Evolutionary conservation across 257 asterid species (phyloP), one percentile per base, ranked within the genome.

Genomic region (Nicotiana obtusifolia): DNA sequence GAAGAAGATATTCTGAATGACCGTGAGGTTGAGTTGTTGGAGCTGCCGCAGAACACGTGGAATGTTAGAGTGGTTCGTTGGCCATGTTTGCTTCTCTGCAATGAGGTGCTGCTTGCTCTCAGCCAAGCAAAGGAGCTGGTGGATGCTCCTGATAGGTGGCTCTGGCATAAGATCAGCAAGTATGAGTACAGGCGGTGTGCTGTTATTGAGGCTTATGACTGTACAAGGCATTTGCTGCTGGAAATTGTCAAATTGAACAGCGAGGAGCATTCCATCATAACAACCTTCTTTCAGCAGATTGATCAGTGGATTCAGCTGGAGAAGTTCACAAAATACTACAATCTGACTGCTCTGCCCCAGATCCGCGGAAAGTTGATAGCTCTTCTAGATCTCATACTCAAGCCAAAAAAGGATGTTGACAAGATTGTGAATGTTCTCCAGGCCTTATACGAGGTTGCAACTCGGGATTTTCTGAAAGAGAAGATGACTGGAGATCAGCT

Each of bases 101-200:
- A 94, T 80, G 98, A 96, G 87, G 91, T 96, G 76, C 89, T 94
- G 78, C 97, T 96, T 86, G 97, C 93, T 85, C 97, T 96, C 77
- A 94, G 97, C 82, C 99, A 94, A 91, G 99, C 97, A 60, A 89
- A 92, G 85, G 99, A 96, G 90, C 85, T 96, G 85, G 97, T 94
- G 2, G 99, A 96, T 89, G 98, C 99, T 84, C 98, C 99, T 60
- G 99, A 96, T 85, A 89, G 80, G 87, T 96, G 98, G 98, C 95
- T 96, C 85, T 96, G 98, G 97, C 83, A 87, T 83, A 94, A 96
- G 89, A 87, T 96, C 81, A 88, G 90, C 90, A 96, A 96, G 93
- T 87, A 84, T 10, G 99, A 96, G 84, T 96, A 94, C 81, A 87
- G 99, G 83, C 94, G 98, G n/a, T 96, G 98, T 85, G 97, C 98